Evolutionary conservation across 352 stramenopile species (phyloP), one percentile per base, ranked within the genome.

Genomic region (Globisporangium polare): DNA sequence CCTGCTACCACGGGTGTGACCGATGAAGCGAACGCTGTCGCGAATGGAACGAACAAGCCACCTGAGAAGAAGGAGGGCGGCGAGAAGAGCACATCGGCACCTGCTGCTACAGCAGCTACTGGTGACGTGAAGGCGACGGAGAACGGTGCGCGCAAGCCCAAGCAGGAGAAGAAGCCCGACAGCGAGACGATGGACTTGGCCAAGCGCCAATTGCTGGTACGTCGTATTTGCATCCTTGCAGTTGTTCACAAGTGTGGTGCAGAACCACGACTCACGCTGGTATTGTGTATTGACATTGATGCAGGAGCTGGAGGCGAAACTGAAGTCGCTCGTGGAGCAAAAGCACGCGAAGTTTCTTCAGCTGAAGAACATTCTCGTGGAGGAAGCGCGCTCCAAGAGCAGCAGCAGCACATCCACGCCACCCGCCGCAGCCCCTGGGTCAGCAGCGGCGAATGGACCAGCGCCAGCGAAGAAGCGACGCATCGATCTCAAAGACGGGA

Each of bases 271-370:
- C 24, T 33, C 22, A 42, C 56, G 20, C 8, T 31, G 6, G 15
- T 15, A 29, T 18, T 63, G 7, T 49, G 55, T 22, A 2, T 33
- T 45, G 8, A 20, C 24, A 18, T 22, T 29, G 6, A 27, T 9
- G 33, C 49, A 88, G 71, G 62, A 78, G 33, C 69, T 91, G 20
- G 68, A 89, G 62, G 42, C 62, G 24, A 75, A 75, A 58, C 57
- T 91, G n/a, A 42, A 74, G 49, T 58, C 49, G 15, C 66, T 92
- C 8, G 84, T 78, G 35, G 71, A 86, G n/a, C 68, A 88, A 49
- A 92, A 92, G 47, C 80, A 90, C 67, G 71, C 58, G 33, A 89
- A 89, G 59, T 92, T 92, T 46, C 69, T 86, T 47, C 68, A 86
- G 57, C 72, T 92, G 0, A 92, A 92, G 55, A 77, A 84, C 33